Conservation (phyloP, 2,329 filamentous ascomycete genomes). For the Diaporthe batatas region DNA sequence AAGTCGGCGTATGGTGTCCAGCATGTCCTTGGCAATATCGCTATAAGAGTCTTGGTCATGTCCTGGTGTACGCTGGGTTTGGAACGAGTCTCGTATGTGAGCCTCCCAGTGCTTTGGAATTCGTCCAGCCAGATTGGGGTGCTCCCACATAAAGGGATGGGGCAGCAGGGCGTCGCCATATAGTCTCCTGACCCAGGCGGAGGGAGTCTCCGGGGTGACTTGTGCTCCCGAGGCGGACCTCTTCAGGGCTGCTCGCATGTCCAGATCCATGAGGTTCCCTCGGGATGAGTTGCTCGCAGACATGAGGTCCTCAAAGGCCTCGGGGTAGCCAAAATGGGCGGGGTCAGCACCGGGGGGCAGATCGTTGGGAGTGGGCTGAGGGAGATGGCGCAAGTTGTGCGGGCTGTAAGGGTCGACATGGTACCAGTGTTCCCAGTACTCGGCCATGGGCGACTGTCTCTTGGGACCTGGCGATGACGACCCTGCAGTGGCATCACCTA, state of each 20-base stretch:
- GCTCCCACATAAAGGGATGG: conserved; percentile 8
- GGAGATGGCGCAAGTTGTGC: conserved; percentile 58
- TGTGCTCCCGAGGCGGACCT: conserved; percentile 10
- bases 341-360: conserved; percentile 54
- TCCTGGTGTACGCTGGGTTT: not conserved
- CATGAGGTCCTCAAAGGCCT: conserved; percentile 71
- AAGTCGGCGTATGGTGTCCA: not conserved
- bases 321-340: conserved; percentile 64
- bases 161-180: conserved; percentile 37
- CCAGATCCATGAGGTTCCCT: conserved; percentile 57
- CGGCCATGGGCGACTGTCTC: conserved; percentile 19
- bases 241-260: conserved; percentile 33
- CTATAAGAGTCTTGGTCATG: not conserved
- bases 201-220: conserved; percentile 34
- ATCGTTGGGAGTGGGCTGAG: conserved; percentile 62
- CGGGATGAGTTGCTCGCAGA: conserved; percentile 56
- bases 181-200: conserved; percentile 40
- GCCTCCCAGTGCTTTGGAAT: not conserved
- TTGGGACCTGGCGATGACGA: conserved; percentile 12
- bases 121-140: not conserved
- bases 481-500: not conserved
- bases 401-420: conserved; percentile 60
- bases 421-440: conserved; percentile 53
- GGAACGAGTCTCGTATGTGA: not conserved
- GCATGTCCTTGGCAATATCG: not conserved